phyloP scores from a whole-genome alignment of 495 filamentous ascomycete genomes.

The Neurospora tetraspora region DNA sequence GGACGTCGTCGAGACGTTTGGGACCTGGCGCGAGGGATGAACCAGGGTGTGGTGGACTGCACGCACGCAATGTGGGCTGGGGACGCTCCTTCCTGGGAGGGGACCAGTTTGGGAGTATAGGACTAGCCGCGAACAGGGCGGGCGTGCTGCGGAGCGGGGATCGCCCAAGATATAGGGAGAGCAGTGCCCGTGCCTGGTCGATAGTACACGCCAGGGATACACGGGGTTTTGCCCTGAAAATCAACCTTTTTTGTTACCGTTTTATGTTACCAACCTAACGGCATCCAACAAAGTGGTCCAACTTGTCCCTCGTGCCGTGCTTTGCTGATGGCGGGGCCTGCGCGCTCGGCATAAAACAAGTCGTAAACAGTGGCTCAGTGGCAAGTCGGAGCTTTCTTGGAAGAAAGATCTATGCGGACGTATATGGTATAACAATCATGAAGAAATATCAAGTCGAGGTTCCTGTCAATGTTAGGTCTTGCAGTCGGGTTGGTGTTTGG shows the following conservation, averaged over 20 bases:
- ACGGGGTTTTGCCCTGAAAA: neutral
- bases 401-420: neutral
- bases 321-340: neutral
- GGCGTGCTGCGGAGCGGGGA: neutral
- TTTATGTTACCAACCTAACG: neutral
- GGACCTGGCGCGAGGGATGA: neutral
- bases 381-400: neutral
- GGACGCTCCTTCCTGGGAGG: neutral
- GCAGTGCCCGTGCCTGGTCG: neutral
- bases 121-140: neutral
- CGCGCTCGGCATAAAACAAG: neutral
- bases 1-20: neutral
- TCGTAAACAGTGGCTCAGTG: neutral
- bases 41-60: neutral
- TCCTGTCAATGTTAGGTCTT: neutral
- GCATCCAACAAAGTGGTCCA: neutral
- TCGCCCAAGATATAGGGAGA: neutral
- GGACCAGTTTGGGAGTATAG: neutral
- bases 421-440: too few species aligned
- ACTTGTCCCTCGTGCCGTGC: neutral
- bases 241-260: neutral
- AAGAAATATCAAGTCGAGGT: neutral
- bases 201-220: neutral
- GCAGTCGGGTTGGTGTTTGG: neutral
- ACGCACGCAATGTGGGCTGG: neutral